phyloP scores from a whole-genome alignment of 2,329 filamentous ascomycete species.

The Diaporthe caulivora region DNA sequence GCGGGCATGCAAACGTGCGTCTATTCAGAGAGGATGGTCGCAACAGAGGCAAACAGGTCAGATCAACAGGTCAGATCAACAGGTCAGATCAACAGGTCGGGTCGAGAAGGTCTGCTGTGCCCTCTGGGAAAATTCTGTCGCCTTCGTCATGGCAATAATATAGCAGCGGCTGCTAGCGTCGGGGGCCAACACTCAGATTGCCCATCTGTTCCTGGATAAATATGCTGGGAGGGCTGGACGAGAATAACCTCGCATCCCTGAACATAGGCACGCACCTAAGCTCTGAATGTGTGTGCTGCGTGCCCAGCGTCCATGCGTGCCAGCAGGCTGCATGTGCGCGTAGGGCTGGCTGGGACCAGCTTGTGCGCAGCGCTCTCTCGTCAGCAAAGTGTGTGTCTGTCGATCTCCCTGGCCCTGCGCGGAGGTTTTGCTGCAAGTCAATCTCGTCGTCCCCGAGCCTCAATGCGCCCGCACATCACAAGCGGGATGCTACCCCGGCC shows the following conservation, averaged over 20 bases:
- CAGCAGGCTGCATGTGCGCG: not conserved
- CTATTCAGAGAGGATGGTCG: not conserved
- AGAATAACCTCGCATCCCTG: conserved; percentile 29
- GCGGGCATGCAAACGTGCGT: not conserved
- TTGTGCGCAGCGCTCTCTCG: conserved; percentile 16
- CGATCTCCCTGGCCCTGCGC: conserved; percentile 19
- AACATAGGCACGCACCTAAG: conserved; percentile 15
- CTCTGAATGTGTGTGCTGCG: not conserved
- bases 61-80: not conserved
- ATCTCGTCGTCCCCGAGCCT: conserved; percentile 34
- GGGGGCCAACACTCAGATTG: conserved; percentile 29
- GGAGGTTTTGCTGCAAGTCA: conserved; percentile 22
- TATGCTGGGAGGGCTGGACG: conserved; percentile 22
- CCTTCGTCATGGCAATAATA: conserved; percentile 10
- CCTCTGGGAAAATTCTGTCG: conserved; percentile 6
- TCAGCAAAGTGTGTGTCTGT: not conserved
- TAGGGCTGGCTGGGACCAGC: conserved; percentile 33
- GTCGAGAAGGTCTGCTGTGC: not conserved
- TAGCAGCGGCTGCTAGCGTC: conserved; percentile 24
- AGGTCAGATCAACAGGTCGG: not conserved
- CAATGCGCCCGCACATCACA: conserved; percentile 1
- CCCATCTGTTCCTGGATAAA: conserved; percentile 7
- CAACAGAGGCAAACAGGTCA: not conserved
- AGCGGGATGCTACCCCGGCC: conserved; percentile 17
- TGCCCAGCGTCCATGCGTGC: conserved; percentile 18